Evolutionary conservation across 1,139 yeast species (phyloP), one percentile per base, ranked within the genome.

Genomic region (Blastobotrys illinoisensis): DNA sequence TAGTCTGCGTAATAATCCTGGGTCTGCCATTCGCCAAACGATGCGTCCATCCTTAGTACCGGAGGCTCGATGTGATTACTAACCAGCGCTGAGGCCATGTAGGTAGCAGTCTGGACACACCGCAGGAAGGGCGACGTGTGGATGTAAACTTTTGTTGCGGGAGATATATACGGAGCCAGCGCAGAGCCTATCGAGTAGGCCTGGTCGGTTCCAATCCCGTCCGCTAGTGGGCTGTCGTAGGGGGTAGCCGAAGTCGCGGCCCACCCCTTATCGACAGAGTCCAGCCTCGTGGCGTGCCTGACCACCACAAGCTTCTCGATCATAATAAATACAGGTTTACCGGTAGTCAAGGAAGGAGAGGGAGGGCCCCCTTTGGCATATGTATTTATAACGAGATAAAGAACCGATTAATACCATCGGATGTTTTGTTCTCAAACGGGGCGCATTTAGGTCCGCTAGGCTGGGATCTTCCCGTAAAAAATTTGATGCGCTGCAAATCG

Each of bases 21-120:
- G 1, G 72, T 71, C 54, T 69, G 68, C 75, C 75, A 73, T 54
- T 73, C 76, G 18, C 76, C 76, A 46, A 73, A 63, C 21, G 66
- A 69, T 3, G 71, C 61, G 57, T 70, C 74, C 44, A 72, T 43
- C 20, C 72, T 62, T 20, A 72, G 16, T 16, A 32, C 40, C 49
- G 40, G 54, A 55, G 28, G 49, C 47, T 36, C 51, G 40, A 49
- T 36, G 40, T 45, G 24, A n/a, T 26, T 43, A n/a, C 20, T 14
- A n/a, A 51, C 49, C 40, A 62, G 49, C 46, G 55, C 57, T 48
- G 54, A 51, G 13, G 70, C 71, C 19, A 72, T 60, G 26, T 62
- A 56, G 9, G 60, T 58, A 2, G 75, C 71, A 0, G 76, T 73
- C 56, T 71, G 71, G 5, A 65, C 72, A 51, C 76, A 73, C 19